A percentile compares a stretch with the other conserved stretches of the same genome.
phyloP scores from a whole-genome alignment of 768 basidiomycete genomes.

The Serpula lacrymans region DNA sequence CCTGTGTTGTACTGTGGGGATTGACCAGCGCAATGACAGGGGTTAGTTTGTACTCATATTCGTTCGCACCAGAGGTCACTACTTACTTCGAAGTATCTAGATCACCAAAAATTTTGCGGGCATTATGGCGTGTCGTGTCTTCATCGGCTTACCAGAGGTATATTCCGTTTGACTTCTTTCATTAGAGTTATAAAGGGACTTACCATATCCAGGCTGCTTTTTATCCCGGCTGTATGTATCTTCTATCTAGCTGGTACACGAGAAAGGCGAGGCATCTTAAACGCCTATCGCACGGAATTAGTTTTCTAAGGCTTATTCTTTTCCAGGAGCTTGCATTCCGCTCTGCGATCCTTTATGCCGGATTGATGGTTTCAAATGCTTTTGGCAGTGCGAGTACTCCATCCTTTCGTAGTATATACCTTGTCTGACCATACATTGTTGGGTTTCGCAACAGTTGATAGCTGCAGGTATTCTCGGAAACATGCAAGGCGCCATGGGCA shows the following conservation, averaged over 20 bases:
- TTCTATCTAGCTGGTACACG: conserved; percentile 55
- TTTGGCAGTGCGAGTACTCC: conserved; percentile 54
- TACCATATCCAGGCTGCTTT: conserved; percentile 46
- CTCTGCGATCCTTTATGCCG: conserved; percentile 56
- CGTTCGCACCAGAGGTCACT: too few species aligned
- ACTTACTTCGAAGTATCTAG: too few species aligned
- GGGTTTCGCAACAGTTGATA: conserved; percentile 42
- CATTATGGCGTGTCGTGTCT: conserved; percentile 54
- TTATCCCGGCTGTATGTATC: conserved; percentile 53
- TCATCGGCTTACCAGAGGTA: conserved; percentile 62
- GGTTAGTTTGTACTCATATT: too few species aligned
- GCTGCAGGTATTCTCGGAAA: conserved; percentile 70
- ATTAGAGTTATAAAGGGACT: neutral
- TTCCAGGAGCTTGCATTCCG: conserved; percentile 62
- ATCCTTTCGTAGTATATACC: neutral
- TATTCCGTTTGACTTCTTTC: neutral
- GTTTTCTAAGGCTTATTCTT: neutral
- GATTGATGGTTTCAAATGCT: conserved; percentile 61
- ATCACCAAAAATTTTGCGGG: conserved; percentile 52
- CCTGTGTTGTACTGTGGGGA: conserved; percentile 61
- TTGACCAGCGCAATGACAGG: conserved; percentile 61
- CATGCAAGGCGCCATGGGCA: conserved; percentile 67
- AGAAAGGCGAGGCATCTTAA: conserved; percentile 23
- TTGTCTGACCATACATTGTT: neutral
- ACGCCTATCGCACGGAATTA: neutral